Evolutionary conservation across 768 basidiomycete genomes (phyloP), one percentile per base, ranked within the genome.

Genomic region (Hygrophorus pudorinus): DNA sequence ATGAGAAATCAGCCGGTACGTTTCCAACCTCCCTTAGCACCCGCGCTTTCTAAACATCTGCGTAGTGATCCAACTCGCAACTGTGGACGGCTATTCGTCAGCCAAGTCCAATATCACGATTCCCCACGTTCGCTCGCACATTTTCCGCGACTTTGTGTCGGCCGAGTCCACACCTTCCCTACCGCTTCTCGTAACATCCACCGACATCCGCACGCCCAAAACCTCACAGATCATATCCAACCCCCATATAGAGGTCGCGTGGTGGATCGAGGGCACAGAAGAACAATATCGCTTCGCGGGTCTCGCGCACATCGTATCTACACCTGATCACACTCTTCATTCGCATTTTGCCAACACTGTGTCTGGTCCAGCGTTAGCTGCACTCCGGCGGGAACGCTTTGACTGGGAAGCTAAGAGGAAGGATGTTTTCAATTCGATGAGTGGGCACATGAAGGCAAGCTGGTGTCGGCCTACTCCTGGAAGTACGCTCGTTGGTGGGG

Each of bases 211-310:
- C 18, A 70, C 78, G 1, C 77, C 78, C 16, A 91, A 91, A 53
- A 70, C 76, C 28, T 38, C 59, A 1, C 79, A 88, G 51, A 62
- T 88, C 38, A 64, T 62, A 17, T 54, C 65, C 30, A 67, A 66
- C 45, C 55, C 69, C 8, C 58, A 65, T 34, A 72, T 80, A 48
- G 81, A 90, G 57, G 51, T 81, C 34, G 75, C 70, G 9, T 90
- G 83, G 79, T 92, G 86, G 85, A 72, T 80, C 42, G 67, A 73
- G 24, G 71, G 73, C 16, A 71, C 76, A 0, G 59, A 71, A 42
- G 79, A 85, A 56, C 89, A 93, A 54, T 89, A 80, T 56, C 79
- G 90, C 38, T 63, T 93, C 54, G 48, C 65, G 0, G 87, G 80
- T 1, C 59, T 58, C 11, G 75, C 73, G 16, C 68, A 65, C 56